A percentile compares a stretch with the other conserved stretches of the same genome.
These are phyloP conservation scores for Hansenula anomala DNA, from an alignment of 1,139 yeast species.

Conservation along the genomic window DNA sequence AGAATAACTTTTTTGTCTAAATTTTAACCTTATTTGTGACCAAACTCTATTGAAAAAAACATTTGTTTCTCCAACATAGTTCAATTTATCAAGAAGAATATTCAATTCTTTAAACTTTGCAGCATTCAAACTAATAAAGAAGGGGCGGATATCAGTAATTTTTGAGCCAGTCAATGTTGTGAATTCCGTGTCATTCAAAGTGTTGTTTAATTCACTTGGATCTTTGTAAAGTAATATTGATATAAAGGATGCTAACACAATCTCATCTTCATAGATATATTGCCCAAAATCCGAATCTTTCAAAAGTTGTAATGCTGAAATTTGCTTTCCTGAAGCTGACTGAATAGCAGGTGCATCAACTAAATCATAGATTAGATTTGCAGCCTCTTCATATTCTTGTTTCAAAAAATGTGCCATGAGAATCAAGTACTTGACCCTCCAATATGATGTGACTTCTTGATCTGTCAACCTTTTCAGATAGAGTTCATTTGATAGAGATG, in stretches of 20 bases:
- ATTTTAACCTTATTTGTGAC: slow-evolving; percentile 13
- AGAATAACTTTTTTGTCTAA: slow-evolving; percentile 19
- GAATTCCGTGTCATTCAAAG: slow-evolving; percentile 11
- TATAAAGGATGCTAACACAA: slow-evolving; percentile 14
- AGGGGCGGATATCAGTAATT: slow-evolving; percentile 11
- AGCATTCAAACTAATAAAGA: slow-evolving; percentile 10
- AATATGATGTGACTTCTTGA: slow-evolving; percentile 16
- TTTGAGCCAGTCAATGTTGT: slow-evolving; percentile 14
- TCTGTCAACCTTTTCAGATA: slow-evolving; percentile 18
- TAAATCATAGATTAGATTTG: slow-evolving; percentile 8
- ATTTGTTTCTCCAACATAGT: slow-evolving; percentile 4
- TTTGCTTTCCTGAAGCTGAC: slow-evolving; percentile 11
- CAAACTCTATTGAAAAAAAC: slow-evolving; percentile 15
- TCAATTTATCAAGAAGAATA: slow-evolving; percentile 8
- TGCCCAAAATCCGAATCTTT: slow-evolving; percentile 13
- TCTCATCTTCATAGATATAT: slow-evolving; percentile 19
- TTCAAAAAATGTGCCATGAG: slow-evolving; percentile 17
- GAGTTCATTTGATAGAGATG: slow-evolving; percentile 17
- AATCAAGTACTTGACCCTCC: slow-evolving; percentile 18
- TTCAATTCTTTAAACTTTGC: slow-evolving; percentile 18
- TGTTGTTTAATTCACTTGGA: slow-evolving; percentile 12
- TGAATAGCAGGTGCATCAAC: slow-evolving; percentile 11
- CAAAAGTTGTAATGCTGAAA: slow-evolving; percentile 15
- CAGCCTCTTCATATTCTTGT: slow-evolving; percentile 14
- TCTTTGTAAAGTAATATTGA: slow-evolving; percentile 16